These are phyloP conservation scores for Citrus hindsii DNA, from an alignment of 345 rosid species.

Conservation along the genomic window DNA sequence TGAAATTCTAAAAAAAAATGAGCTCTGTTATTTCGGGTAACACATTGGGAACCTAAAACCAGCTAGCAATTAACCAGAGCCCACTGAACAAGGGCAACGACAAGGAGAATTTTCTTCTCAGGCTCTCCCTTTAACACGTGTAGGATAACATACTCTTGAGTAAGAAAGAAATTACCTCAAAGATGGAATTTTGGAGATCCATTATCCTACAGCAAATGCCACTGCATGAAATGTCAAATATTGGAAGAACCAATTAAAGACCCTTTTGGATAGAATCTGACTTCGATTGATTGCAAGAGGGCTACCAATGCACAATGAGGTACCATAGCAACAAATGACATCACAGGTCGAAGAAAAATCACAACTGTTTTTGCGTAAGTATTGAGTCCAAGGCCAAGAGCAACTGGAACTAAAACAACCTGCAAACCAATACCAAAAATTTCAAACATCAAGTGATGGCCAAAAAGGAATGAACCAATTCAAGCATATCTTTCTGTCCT, in stretches of 20 bases:
- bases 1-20: background rate
- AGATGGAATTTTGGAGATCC: slow-evolving; percentile 76
- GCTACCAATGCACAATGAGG: slow-evolving; percentile 83
- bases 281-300: slow-evolving; percentile 78
- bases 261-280: slow-evolving; percentile 74
- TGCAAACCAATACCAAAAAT: slow-evolving; percentile 17
- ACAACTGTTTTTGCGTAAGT: slow-evolving; percentile 85
- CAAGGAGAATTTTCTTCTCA: background rate
- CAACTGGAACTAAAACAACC: slow-evolving; percentile 88
- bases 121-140: background rate
- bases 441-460: background rate
- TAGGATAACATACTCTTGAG: background rate
- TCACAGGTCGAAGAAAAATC: slow-evolving; percentile 52
- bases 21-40: background rate
- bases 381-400: slow-evolving; percentile 81
- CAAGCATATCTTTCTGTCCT: background rate
- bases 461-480: background rate
- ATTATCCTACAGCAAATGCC: slow-evolving; percentile 79
- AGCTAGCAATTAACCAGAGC: background rate
- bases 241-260: slow-evolving; percentile 65
- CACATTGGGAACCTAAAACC: background rate
- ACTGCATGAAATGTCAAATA: slow-evolving; percentile 65
- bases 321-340: slow-evolving; percentile 54
- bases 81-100: background rate
- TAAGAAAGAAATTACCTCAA: slow-evolving; percentile 46